Evolutionary conservation across 1,284 basidiomycete genomes (phyloP), one percentile per base, ranked within the genome.

Genomic region (Cryptococcus amylolentus): DNA sequence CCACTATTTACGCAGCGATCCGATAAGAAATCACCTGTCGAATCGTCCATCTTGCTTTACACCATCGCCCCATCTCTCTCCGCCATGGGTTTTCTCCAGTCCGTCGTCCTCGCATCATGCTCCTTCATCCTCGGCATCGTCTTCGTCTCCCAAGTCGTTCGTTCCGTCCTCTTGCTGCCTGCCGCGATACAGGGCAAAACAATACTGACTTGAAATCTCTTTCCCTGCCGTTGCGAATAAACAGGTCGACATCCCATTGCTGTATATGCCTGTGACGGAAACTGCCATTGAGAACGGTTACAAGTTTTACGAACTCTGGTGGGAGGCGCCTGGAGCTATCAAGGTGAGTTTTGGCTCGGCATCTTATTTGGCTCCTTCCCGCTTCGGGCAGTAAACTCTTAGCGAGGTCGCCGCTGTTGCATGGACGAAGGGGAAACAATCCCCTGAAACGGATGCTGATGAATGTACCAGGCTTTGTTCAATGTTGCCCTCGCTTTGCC

Each of bases 301-400:
- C 70, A 84, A 86, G 67, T 93, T 92, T 78, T 95, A 95, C 72
- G 84, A 84, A 53, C 91, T 88, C 45, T 94, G 93, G 80, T 93
- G 84, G 78, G 90, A 90, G 76, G 85, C 91, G 1, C 91, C 91
- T 72, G 86, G 86, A 1, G 78, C 84, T 6, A 88, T 88, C 57
- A 97, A 94, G 83, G 91, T 88, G 69, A 51, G 81, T 62, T 23
- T 31, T 44, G 12, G 10, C 26, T 9, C 54, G 51, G 13, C 13
- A 28, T 27, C 20, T 43, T 42, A 10, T 35, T 10, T 38, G 35
- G 13, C 45, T 46, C 26, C 16, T 35, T 39, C n/a, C 23, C 48
- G 14, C 7, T 10, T 10, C 20, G 13, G 27, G n/a, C 14, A n/a
- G 44, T 14, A 6, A 13, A 27, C n/a, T 26, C 10, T 23, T 51